Evolutionary conservation across 179 eudicot genomes (phyloP), one percentile per base, ranked within the genome.

Genomic region (Patellifolia procumbens): DNA sequence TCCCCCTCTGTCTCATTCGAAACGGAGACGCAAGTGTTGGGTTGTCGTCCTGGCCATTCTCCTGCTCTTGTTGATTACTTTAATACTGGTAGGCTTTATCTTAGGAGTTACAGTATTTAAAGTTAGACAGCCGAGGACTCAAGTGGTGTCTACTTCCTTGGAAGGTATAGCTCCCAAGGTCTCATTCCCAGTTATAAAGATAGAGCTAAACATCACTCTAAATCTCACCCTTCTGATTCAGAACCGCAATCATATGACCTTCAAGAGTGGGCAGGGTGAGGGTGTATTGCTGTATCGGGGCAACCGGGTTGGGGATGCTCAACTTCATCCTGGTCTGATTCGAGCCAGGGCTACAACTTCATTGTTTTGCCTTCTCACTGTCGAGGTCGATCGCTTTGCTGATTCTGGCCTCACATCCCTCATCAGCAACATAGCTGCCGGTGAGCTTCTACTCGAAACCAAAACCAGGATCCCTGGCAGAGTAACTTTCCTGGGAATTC

Each of bases 391-490:
- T 9, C 53, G 24, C 31, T 79, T 84, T 32, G 77, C 69, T 1
- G 58, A 55, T 7, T 5, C 53, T 7, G 72, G 70, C 2, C 28
- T 78, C 17, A 39, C 46, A 13, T 73, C 79, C 22, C 70, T 84
- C 10, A 5, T 76, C 4, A 31, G 28, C 4, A 81, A 79, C 65
- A 55, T 84, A 24, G 10, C n/a, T 28, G 79, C 29, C 2, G 85
- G 85, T 32, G 35, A 81, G 55, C 51, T 84, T 7, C 13, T 28
- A 12, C 13, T 84, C 68, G 74, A 73, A 42, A 28, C 82, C 7
- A 72, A 81, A n/a, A 84, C 87, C 55, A 56, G 79, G 64, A 68
- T 84, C 48, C 85, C 87, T 0, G 87, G 87, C 16, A 81, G 68
- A 67, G 82, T 82, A 1, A 60, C 66, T 7, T 53, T 84, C 24